phyloP scores from a whole-genome alignment of 228 moss, liverwort and hornwort genomes.

The Sphagnum magellanicum region DNA sequence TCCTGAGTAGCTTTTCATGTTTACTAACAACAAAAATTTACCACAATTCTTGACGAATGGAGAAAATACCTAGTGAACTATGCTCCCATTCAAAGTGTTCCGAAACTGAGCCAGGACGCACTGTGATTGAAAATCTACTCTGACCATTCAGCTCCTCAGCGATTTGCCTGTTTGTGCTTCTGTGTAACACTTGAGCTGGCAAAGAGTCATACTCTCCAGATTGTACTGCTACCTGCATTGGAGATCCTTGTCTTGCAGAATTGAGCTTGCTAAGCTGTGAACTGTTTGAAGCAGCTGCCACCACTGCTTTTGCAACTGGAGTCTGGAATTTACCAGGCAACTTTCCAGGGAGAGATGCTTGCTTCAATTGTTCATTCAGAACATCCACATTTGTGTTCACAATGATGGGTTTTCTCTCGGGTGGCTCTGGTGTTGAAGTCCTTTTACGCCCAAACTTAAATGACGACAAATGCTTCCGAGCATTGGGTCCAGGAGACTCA shows the following conservation, averaged over 20 bases:
- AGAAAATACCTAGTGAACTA: conserved; percentile 65
- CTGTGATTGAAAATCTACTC: conserved; percentile 69
- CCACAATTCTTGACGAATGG: conserved; percentile 26
- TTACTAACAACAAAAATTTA: background rate
- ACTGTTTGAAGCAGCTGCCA: too few species aligned
- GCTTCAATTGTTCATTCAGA: background rate
- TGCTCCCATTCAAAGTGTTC: conserved; percentile 60
- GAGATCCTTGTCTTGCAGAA: conserved; percentile 9
- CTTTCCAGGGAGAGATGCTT: too few species aligned
- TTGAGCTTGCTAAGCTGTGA: too few species aligned
- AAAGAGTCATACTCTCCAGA: background rate
- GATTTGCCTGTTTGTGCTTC: conserved; percentile 10
- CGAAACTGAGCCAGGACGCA: conserved; percentile 72
- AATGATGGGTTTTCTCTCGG: background rate
- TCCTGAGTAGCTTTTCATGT: too few species aligned
- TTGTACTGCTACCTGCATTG: background rate
- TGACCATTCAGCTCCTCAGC: conserved; percentile 46
- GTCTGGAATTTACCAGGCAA: too few species aligned
- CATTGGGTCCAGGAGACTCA: conserved; percentile 23
- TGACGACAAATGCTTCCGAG: conserved; percentile 46
- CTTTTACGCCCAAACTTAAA: conserved; percentile 43
- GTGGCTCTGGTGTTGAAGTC: background rate
- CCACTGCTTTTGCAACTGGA: too few species aligned
- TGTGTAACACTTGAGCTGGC: conserved; percentile 5
- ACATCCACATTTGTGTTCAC: background rate